These are phyloP conservation scores for Xylariaceae sp. DNA, from an alignment of 2,329 filamentous ascomycete species.

Conservation along the genomic window DNA sequence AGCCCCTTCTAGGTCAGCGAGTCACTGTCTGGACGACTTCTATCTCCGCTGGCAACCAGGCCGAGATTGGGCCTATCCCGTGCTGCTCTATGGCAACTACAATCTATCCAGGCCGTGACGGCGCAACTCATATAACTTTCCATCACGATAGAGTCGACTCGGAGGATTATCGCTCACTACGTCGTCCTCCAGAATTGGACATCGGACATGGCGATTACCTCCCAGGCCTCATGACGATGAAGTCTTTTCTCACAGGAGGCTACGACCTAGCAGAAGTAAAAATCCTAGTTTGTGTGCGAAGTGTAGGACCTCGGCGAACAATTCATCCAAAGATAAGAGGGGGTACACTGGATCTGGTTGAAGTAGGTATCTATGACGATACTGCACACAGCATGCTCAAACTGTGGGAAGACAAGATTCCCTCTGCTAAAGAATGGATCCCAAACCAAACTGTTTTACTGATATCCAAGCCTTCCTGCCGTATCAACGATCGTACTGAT, in stretches of 20 bases:
- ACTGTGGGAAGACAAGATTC: constrained; percentile 48
- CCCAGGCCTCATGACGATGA: constrained; percentile 51
- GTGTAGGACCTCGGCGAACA: constrained; percentile 47
- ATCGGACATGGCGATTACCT: constrained; percentile 29
- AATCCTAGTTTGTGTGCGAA: constrained; percentile 54
- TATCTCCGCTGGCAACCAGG: constrained; percentile 43
- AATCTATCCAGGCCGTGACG: constrained; percentile 54
- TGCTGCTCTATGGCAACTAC: constrained; percentile 47
- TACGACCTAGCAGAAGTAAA: constrained; percentile 47
- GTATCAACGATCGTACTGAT: constrained; percentile 2
- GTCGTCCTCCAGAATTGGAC: constrained; percentile 41
- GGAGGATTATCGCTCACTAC: constrained; percentile 40
- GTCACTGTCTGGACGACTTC: constrained; percentile 54
- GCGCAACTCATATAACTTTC: constrained; percentile 48
- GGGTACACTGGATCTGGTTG: constrained; percentile 41
- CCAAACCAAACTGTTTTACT: constrained; percentile 47
- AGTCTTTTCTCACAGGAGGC: constrained; percentile 48
- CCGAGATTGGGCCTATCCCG: constrained; percentile 29
- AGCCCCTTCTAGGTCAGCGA: constrained; percentile 46
- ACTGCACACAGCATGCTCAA: constrained; percentile 49
- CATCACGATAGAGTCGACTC: constrained; percentile 39
- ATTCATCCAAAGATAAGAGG: constrained; percentile 43
- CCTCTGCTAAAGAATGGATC: constrained; percentile 40
- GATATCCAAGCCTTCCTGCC: constrained; percentile 40
- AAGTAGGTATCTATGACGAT: constrained; percentile 53